phyloP scores from a whole-genome alignment of 352 stramenopile genomes.

The Phytophthora meadii region DNA sequence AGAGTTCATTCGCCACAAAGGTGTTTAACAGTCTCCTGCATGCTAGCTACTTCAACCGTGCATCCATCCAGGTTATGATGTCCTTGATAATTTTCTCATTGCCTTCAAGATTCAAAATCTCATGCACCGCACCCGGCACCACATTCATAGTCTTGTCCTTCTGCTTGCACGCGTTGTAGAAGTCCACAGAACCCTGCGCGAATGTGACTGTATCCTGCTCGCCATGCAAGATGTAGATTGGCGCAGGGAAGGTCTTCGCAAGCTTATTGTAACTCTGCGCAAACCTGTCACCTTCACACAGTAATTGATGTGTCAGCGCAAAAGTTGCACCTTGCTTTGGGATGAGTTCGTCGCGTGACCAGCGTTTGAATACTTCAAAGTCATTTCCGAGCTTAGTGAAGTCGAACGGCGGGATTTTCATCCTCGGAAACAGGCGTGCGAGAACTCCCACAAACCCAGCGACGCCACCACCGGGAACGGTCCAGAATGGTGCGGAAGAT shows the following conservation, averaged over 20 bases:
- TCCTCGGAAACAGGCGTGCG: slow-evolving; percentile 39
- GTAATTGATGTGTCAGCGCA: slow-evolving; percentile 28
- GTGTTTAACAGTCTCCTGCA: background rate
- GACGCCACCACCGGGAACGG: slow-evolving; percentile 39
- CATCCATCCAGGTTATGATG: slow-evolving; percentile 47
- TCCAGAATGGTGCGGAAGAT: slow-evolving; percentile 34
- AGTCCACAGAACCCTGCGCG: slow-evolving; percentile 39
- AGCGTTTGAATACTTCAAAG: slow-evolving; percentile 34
- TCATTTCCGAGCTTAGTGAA: slow-evolving; percentile 45
- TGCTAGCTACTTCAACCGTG: slow-evolving; percentile 14
- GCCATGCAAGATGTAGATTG: slow-evolving; percentile 50
- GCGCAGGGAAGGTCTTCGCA: slow-evolving; percentile 29
- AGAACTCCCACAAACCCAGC: slow-evolving; percentile 30
- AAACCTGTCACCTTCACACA: slow-evolving; percentile 34
- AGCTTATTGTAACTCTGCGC: slow-evolving; percentile 29
- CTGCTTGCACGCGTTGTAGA: slow-evolving; percentile 39
- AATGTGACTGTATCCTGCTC: slow-evolving; percentile 49
- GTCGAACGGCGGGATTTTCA: slow-evolving; percentile 36
- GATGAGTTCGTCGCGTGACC: slow-evolving; percentile 43
- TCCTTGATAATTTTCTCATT: slow-evolving; percentile 39
- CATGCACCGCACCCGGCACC: slow-evolving; percentile 41
- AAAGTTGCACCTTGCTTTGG: slow-evolving; percentile 39
- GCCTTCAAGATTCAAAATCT: slow-evolving; percentile 50
- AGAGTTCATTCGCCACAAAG: background rate
- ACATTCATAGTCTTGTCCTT: slow-evolving; percentile 61